Base-by-base conservation (phyloP, 1,139 yeast genomes). In the Taphrina sp. region DNA sequence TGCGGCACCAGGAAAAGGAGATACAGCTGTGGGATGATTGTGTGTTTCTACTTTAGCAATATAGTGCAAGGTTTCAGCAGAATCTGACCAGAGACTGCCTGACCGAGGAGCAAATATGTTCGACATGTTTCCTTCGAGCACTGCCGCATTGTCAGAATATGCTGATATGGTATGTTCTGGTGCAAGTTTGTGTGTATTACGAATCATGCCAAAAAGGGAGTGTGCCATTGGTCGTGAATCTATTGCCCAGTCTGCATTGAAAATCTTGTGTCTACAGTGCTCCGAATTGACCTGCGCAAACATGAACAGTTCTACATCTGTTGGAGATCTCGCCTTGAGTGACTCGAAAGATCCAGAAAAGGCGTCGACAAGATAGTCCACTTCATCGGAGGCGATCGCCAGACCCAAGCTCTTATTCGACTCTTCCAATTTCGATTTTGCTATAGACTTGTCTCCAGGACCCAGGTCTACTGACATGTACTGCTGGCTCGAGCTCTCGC, bases 251-350 rank as follows among this genome's bases (percentile, higher is more conserved):
- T 87, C 95, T 49, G 99, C 98, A 67, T 94, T 94, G 78, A 94
- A 94, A 63, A 94, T 92, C 74, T 94, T 94, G 76, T 94, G 99
- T 72, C 99, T 87, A 76, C 99, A 94, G 74, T 94, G 99, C 74
- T 94, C 99, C 19, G 97, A 89, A 74, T 94, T 94, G 64, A 94
- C 98, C 73, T 94, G 99, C 46, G 98, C 98, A 75, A 94, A 94
- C 97, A 94, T 94, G 73, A 94, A 94, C 63, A 94, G 76, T 71
- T 94, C 99, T 23, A 90, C 97, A 70, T 94, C 98, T 26, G 98
- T 92, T 54, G 98, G 98, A 69, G 90, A 88, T 71, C 98, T 81
- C 51, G 87, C 84, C 62, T 92, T 78, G n/a, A 62, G 53, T 7
- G 51, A 45, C 16, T 58, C 57, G 37, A 76, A 76, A 36, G 80